Conservation (phyloP, 352 stramenopile genomes). For the Plasmopara muralis region DNA sequence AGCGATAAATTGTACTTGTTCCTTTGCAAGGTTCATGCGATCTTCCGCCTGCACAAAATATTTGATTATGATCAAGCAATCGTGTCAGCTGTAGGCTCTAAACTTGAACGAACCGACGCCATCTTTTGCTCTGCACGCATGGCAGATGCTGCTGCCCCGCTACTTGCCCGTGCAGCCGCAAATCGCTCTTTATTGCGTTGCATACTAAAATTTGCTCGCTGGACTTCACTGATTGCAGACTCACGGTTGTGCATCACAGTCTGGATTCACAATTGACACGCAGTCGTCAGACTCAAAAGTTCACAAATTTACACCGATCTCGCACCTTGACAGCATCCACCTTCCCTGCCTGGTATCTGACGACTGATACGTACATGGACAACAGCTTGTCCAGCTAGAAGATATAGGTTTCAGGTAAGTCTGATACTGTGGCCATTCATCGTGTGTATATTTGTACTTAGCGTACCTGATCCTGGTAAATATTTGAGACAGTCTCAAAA, state of each 20-base stretch:
- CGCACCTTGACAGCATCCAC: slow-evolving; percentile 81
- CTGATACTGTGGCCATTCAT: neutral
- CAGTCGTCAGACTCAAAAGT: slow-evolving; percentile 1
- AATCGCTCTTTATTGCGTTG: slow-evolving; percentile 87
- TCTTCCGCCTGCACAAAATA: slow-evolving; percentile 54
- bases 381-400: slow-evolving; percentile 70
- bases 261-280: slow-evolving; percentile 22
- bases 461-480: slow-evolving; percentile 79
- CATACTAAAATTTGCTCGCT: slow-evolving; percentile 86
- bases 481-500: slow-evolving; percentile 81
- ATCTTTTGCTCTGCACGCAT: slow-evolving; percentile 87
- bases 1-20: slow-evolving; percentile 85
- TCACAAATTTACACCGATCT: neutral
- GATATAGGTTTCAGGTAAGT: slow-evolving; percentile 6
- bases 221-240: slow-evolving; percentile 77
- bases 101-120: slow-evolving; percentile 44
- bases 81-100: neutral
- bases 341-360: slow-evolving; percentile 80
- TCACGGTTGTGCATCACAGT: slow-evolving; percentile 84
- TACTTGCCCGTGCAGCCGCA: slow-evolving; percentile 75
- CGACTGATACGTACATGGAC: slow-evolving; percentile 81
- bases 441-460: neutral
- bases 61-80: slow-evolving; percentile 1
- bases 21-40: slow-evolving; percentile 79
- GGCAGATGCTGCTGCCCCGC: slow-evolving; percentile 71